Evolutionary conservation across 495 filamentous ascomycete genomes (phyloP).

Genomic region (Neurospora cerealis): DNA sequence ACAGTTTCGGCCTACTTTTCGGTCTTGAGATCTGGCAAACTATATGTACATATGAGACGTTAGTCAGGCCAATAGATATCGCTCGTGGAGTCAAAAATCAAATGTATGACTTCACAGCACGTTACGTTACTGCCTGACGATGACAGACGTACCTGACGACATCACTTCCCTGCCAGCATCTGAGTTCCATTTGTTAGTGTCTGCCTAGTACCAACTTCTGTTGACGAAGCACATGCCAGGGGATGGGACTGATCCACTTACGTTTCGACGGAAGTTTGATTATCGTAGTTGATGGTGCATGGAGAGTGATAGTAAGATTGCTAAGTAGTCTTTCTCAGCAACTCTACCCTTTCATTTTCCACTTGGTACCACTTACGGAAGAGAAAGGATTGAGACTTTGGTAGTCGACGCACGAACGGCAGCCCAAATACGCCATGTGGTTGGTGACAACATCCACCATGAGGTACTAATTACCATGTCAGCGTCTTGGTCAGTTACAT

Average conservation of each 20-base stretch:
- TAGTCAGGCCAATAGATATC: not conserved
- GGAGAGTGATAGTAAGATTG: slow-evolving; percentile 53
- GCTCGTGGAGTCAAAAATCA: not conserved
- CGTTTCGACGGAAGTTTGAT: slow-evolving; percentile 35
- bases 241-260: slow-evolving; percentile 19
- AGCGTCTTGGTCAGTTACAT: not conserved
- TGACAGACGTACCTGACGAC: slow-evolving; percentile 29
- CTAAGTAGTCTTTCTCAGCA: not conserved
- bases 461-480: slow-evolving; percentile 37
- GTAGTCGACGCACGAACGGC: slow-evolving; percentile 48
- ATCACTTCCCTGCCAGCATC: slow-evolving; percentile 59
- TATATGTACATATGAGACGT: not conserved
- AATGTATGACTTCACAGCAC: not conserved
- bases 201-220: slow-evolving; percentile 10
- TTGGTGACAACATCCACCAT: slow-evolving; percentile 79
- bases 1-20: slow-evolving; percentile 25
- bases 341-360: not conserved
- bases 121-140: not conserved
- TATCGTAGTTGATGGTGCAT: slow-evolving; percentile 58
- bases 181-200: slow-evolving; percentile 6
- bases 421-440: slow-evolving; percentile 59
- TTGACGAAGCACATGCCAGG: slow-evolving; percentile 16
- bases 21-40: slow-evolving; percentile 63
- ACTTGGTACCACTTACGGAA: slow-evolving; percentile 14
- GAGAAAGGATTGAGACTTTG: slow-evolving; percentile 56